Base-by-base conservation (phyloP, 805 yeast genomes). In the Cyberlindnera suaveolens region DNA sequence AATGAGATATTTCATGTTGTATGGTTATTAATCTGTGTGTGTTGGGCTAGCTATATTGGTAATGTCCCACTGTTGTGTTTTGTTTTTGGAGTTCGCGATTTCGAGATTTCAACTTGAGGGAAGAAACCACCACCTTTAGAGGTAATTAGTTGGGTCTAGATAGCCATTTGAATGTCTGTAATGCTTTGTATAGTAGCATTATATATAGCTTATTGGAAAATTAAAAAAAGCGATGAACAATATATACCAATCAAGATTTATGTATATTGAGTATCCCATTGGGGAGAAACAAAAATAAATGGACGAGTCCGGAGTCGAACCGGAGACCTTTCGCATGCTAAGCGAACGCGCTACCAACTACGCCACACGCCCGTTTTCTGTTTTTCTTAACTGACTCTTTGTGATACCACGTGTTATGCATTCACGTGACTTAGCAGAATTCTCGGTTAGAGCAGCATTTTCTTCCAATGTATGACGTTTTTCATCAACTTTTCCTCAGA, bases 261-360 rank as follows among this genome's bases (percentile, higher is more conserved):
- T 17, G 4, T 17, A 4, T 17, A 17, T 63, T 61, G 46, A 44
- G n/a, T n/a, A n/a, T n/a, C n/a, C n/a, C n/a, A n/a, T n/a, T n/a
- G n/a, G n/a, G n/a, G n/a, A n/a, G 61, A 44, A 53, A 58, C 18
- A 17, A 17, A 66, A 64, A 62, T 46, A 47, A 63, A 46, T 77
- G 82, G 82, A 77, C 82, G 79, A 77, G 81, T 74, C 77, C 76
- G 82, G 82, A 77, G 72, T 77, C 79, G 83, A 77, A 76, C 82
- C 82, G 77, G 77, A 76, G 83, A 78, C 84, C 83, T 78, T 76
- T 76, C 80, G 76, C 83, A 77, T 77, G 82, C 82, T 76, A 78
- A 77, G 83, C 77, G 79, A 75, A 75, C 83, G 83, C 83, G 83
- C 83, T 78, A 78, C 84, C 83, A 76, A 78, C 84, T 78, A 75